phyloP scores from a whole-genome alignment of 1,284 basidiomycete species.

The Gastroboletus turbinatus region DNA sequence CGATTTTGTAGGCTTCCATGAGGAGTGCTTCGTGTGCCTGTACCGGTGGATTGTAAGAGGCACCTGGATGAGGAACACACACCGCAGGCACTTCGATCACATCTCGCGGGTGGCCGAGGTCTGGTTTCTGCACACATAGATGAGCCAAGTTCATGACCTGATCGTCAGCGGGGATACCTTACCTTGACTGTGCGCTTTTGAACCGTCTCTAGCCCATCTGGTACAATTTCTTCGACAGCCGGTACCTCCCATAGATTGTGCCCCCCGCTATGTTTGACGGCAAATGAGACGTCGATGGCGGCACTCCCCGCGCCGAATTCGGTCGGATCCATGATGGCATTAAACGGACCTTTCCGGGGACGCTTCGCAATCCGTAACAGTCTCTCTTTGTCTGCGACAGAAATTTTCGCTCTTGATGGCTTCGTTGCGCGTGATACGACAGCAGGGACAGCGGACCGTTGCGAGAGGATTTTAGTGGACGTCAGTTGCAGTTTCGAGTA shows the following conservation, averaged over 20 bases:
- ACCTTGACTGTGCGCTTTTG: conserved; percentile 53
- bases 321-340: conserved; percentile 63
- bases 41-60: conserved; percentile 91
- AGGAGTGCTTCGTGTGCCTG: conserved; percentile 79
- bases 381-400: conserved; percentile 69
- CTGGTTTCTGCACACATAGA: conserved; percentile 44
- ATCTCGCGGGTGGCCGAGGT: conserved; percentile 46
- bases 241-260: conserved; percentile 70
- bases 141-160: not conserved
- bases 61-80: conserved; percentile 77
- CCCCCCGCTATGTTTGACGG: conserved; percentile 67
- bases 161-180: not conserved
- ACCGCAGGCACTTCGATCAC: conserved; percentile 67
- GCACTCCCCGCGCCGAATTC: conserved; percentile 65
- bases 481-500: conserved; percentile 61
- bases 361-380: conserved; percentile 74
- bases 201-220: conserved; percentile 46
- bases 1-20: conserved; percentile 66
- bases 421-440: conserved; percentile 58
- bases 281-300: conserved; percentile 58
- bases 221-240: conserved; percentile 36
- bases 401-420: conserved; percentile 35
- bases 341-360: conserved; percentile 67
- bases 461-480: conserved; percentile 78
- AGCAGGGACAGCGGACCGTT: conserved; percentile 85